Conservation (phyloP, 768 basidiomycete genomes). For the Tricholoma sp. region DNA sequence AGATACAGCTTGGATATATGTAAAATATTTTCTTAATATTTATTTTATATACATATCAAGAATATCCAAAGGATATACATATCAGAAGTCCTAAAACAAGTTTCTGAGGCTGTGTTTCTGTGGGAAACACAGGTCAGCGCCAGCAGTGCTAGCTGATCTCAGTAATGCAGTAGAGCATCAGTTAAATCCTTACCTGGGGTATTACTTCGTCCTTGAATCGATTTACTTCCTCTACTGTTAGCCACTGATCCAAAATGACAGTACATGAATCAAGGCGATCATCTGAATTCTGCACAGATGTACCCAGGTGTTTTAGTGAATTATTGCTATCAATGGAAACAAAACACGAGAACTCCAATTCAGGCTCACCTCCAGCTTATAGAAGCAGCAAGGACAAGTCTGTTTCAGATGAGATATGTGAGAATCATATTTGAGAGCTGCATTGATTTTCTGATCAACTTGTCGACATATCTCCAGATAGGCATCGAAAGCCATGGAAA, state of each 20-base stretch:
- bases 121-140: no score
- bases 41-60: no score
- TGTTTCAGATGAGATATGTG: neutral
- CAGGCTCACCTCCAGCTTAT: conserved; percentile 1
- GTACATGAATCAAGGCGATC: neutral
- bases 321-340: neutral
- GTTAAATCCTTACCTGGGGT: neutral
- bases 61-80: no score
- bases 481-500: neutral
- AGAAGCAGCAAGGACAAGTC: neutral
- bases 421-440: neutral
- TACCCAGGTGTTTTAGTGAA: neutral
- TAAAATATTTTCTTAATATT: no score
- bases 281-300: neutral
- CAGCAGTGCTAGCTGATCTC: no score
- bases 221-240: neutral
- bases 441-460: neutral
- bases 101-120: no score
- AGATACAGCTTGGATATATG: no score
- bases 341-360: neutral
- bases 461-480: conserved; percentile 1
- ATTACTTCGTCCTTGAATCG: neutral
- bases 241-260: neutral
- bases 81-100: no score
- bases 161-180: neutral